Percentiles rank a stretch among this genome's conserved stretches.
These are phyloP conservation scores for Malus sieversii DNA, from an alignment of 306 rosid species.

Conservation along the genomic window DNA sequence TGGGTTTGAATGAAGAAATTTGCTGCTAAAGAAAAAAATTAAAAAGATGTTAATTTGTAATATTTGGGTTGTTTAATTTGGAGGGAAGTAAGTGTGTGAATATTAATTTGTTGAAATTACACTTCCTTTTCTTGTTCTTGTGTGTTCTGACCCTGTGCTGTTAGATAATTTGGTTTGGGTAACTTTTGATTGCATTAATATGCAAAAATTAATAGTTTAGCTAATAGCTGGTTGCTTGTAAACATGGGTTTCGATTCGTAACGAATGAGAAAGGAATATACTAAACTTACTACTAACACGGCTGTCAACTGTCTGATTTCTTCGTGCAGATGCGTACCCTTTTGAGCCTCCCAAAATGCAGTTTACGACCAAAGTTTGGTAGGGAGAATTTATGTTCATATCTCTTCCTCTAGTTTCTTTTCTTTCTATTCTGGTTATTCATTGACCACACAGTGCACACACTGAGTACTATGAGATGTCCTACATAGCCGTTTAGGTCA, in stretches of 20 bases:
- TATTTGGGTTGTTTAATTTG: neutral
- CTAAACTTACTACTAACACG: slow-evolving; percentile 3
- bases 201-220: neutral
- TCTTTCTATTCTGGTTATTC: neutral
- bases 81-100: neutral
- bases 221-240: neutral
- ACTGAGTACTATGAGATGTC: neutral
- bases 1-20: neutral
- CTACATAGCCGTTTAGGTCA: neutral
- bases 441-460: neutral
- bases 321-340: slow-evolving; percentile 82
- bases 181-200: neutral
- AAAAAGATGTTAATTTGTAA: neutral
- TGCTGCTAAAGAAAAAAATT: neutral
- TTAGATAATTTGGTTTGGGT: neutral
- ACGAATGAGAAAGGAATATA: neutral
- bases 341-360: slow-evolving; percentile 98
- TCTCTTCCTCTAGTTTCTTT: neutral
- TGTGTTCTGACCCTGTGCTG: neutral
- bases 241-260: neutral
- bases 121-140: neutral
- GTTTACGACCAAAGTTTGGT: slow-evolving; percentile 94
- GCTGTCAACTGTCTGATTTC: neutral
- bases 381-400: neutral
- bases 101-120: neutral